Base-by-base conservation (phyloP, 2,329 filamentous ascomycete species). In the Metarhizium brunneum region DNA sequence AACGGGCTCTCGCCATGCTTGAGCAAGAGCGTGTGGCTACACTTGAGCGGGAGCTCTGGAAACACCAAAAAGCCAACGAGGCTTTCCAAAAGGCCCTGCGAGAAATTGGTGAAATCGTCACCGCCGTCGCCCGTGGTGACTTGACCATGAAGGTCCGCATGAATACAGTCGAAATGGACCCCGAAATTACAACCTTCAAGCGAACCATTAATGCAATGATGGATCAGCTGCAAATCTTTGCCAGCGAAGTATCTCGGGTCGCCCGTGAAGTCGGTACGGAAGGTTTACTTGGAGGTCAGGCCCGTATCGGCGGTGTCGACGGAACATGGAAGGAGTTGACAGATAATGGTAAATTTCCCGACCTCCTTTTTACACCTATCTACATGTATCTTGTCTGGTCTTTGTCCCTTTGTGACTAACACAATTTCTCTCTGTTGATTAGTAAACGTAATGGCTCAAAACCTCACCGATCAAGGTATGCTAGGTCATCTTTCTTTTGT, bases 201-300 rank as follows among this genome's bases (percentile, higher is more conserved):
- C 86, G 90, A 65, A 96, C 92, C 59, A 97, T 97, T 76, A 97
- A 97, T 71, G 95, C 89, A 62, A 97, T 97, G 92, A 95, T 97
- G 84, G 92, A 97, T 68, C 92, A 96, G 72, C 80, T 97, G 57
- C 92, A 96, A 69, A 89, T 95, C 58, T 97, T 97, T 71, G 92
- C 92, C 61, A 95, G 90, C 71, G 92, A 97, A 75, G 92, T 97
- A 66, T 96, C 92, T 38, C 87, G 90, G 62, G 86, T 97, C 63
- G 92, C 92, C 54, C 88, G 90, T 70, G 92, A 97, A 72, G 92
- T 97, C 76, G 92, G 92, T 63, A 97, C 92, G 13, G 92, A 97
- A 71, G 92, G 92, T 67, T 87, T 94, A 60, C 84, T 97, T 47
- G 92, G 92, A 65, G 92, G 92, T 47, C 92, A 97, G 70, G 92